Evolutionary conservation across 2,329 filamentous ascomycete species (phyloP).

Genomic region (Cordyceps sp.): DNA sequence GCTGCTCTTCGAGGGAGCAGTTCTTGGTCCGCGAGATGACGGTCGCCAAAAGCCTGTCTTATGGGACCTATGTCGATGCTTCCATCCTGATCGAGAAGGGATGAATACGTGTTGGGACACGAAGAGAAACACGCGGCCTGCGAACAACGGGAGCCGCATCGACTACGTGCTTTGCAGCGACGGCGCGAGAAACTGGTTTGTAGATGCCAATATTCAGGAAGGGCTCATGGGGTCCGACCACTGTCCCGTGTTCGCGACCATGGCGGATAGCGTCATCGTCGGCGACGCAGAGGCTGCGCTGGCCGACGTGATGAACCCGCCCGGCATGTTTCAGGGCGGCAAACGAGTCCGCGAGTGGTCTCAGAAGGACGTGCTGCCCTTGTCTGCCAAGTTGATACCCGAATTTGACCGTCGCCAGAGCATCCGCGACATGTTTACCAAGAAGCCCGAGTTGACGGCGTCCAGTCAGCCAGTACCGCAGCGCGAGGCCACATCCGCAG

Average conservation of each 20-base stretch:
- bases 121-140: conserved; percentile 85
- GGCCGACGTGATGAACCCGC: conserved; percentile 62
- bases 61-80: conserved; percentile 70
- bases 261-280: conserved; percentile 45
- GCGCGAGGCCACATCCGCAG: not conserved
- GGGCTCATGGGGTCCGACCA: conserved; percentile 91
- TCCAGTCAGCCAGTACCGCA: not conserved
- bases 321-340: conserved; percentile 53
- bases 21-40: conserved; percentile 49
- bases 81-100: conserved; percentile 60
- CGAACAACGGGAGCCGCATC: conserved; percentile 83
- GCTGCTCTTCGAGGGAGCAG: conserved; percentile 56
- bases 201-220: conserved; percentile 74
- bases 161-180: conserved; percentile 82
- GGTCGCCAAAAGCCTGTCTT: conserved; percentile 55
- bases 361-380: conserved; percentile 47
- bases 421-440: conserved; percentile 82
- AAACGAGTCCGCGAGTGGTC: conserved; percentile 49
- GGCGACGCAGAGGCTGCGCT: conserved; percentile 34
- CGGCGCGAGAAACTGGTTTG: conserved; percentile 66
- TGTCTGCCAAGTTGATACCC: conserved; percentile 70
- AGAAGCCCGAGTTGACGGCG: conserved; percentile 12
- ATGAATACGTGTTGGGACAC: conserved; percentile 99
- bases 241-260: conserved; percentile 72
- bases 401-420: conserved; percentile 74